Base-by-base conservation (phyloP, 2,329 filamentous ascomycete genomes). In the Dactylonectria estremocensis region DNA sequence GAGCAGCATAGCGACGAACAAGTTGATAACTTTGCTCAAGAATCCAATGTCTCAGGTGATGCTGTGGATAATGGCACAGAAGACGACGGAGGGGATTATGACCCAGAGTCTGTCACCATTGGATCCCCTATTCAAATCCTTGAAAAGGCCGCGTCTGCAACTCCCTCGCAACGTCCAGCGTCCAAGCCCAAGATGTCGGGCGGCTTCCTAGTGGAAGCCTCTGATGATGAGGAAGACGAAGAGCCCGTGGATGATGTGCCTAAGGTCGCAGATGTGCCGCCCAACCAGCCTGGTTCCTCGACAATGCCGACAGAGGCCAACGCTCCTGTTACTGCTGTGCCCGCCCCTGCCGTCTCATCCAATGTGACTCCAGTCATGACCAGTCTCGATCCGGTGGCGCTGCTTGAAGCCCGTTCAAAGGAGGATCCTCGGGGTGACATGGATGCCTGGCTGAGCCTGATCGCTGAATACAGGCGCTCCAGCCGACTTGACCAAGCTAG, bases 391-490 rank as follows among this genome's bases (percentile, higher is more conserved):
- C 89, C 89, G 71, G 87, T 95, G 74, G 91, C 92, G 65, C 89
- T 95, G 66, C 87, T 98, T 77, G 95, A 99, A 84, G 93, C 96
- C 80, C 91, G 95, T 77, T 92, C 98, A 80, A 92, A 92, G 79
- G 93, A 98, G 77, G 96, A 99, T 78, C 93, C 95, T 16, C 93
- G 94, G 76, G 96, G 95, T 77, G 95, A 98, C 75, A 90, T 96
- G 81, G 93, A 96, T 79, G 94, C 95, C 35, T 99, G 96, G 96
- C 84, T 97, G 76, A 89, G 89, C 72, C 87, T 99, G 78, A 95
- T 99, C 78, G 89, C 89, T 72, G 94, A 98, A 79, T 90, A 97
- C 80, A 92, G 92, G 74, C 91, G 89, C 76, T 93, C 92, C 76
- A 93, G 93, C 82, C 93, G 95, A 80, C 83, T 95, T 69, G 94